A percentile compares a stretch with the other conserved stretches of the same genome.
Evolutionary conservation across 352 stramenopile species (phyloP).

Genomic region (Nothophytophthora sp.): DNA sequence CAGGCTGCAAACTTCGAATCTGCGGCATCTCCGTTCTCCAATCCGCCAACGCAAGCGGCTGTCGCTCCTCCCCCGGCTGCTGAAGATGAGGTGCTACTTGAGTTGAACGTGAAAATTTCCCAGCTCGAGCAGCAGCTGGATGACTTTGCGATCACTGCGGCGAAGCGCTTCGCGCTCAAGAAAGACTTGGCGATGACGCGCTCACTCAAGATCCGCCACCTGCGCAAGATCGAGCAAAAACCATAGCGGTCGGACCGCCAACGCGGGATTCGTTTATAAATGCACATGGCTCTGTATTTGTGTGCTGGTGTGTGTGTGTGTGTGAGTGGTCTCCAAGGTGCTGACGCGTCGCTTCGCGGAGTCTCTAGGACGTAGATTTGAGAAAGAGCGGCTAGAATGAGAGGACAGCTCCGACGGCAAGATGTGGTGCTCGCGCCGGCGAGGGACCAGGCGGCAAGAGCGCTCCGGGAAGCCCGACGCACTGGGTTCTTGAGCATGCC

Average conservation of each 20-base stretch:
- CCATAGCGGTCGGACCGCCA: too few relatives aligned
- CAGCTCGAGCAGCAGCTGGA: conserved; percentile 61
- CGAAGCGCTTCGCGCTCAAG: conserved; percentile 75
- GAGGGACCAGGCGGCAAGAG: conserved; percentile 51
- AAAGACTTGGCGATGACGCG: conserved; percentile 81
- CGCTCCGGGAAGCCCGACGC: conserved; percentile 65
- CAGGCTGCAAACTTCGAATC: background rate
- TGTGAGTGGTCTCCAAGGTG: background rate
- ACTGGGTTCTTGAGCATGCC: conserved; percentile 66
- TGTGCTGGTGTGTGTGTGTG: background rate
- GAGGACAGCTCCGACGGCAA: conserved; percentile 32
- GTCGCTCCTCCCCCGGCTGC: background rate
- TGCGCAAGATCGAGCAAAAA: conserved; percentile 39
- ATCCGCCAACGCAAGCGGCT: conserved; percentile 5
- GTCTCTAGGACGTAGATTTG: background rate
- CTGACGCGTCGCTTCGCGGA: conserved; percentile 16
- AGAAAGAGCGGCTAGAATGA: conserved; percentile 11
- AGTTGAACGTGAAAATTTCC: conserved; percentile 47
- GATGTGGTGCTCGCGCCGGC: conserved; percentile 61
- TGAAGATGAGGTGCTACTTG: conserved; percentile 28
- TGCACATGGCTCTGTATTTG: background rate
- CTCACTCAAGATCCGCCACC: conserved; percentile 62
- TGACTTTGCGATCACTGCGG: conserved; percentile 63
- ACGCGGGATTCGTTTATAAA: background rate
- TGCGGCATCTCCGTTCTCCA: conserved; percentile 7